Evolutionary conservation across 176 grass and related monocot genomes (phyloP), one percentile per base, ranked within the genome.

Genomic region (Thalia dealbata): DNA sequence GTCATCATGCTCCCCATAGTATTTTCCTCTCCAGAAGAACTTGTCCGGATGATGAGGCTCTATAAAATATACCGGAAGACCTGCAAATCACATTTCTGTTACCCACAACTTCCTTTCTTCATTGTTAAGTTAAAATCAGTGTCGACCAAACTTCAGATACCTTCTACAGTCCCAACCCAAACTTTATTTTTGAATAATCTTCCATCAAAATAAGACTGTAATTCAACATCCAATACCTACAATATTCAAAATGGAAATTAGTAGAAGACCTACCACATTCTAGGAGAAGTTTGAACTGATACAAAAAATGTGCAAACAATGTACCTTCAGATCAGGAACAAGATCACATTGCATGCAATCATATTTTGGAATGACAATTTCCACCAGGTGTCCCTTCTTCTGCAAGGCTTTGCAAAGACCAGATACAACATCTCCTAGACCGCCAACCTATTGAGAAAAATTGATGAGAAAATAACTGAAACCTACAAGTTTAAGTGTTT

Each of bases 161-260:
- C 93, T 92, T 92, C 93, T 72, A 97, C 84, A 72, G 83, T 90
- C 48, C 93, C 93, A n/a, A 86, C 88, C 93, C 93, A 97, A 74
- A 97, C 88, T 87, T 97, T 97, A 79, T 97, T 97, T 38, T 75
- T 76, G 81, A 97, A 97, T 65, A 84, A 29, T 52, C 76, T 77
- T 67, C 93, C 93, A 74, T 97, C 89, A 66, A 92, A 97, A 84
- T 90, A 92, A 42, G 93, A 97, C 74, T 90, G 80, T 29, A 97
- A 30, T 13, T 73, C 68, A 77, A 90, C 79, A 82, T 86, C 85
- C 82, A 97, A 82, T 78, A 76, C 87, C 93, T 97, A 73, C 56
- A 81, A 71, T 13, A 61, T 61, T 43, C 8, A 70, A 62, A 85
- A 50, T 52, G 73, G 44, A 29, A 84, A 61, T 73, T 59, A 54